Base-by-base conservation (phyloP, 768 basidiomycete genomes). In the Psilocybe cubensis region DNA sequence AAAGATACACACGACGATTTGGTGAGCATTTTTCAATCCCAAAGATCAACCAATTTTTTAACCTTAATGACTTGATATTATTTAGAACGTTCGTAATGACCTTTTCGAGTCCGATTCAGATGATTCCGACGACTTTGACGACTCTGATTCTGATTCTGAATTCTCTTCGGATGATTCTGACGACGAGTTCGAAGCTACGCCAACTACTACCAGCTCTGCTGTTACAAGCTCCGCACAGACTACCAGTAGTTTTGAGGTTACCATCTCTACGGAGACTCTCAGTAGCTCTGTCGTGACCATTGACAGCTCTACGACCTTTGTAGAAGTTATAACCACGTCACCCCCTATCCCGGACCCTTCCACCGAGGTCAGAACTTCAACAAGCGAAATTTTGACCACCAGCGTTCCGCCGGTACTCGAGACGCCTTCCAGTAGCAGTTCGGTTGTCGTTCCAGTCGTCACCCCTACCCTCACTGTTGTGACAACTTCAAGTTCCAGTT, bases 71-170 rank as follows among this genome's bases (percentile, higher is more conserved):
- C 35, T 14, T 14, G 31, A 17, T 14, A 4, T 38, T 17, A n/a
- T 38, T 11, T 17, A 42, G 8, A 40, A 47, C 31, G 21, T 10
- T 9, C 11, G 27, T 31, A 41, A 47, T 3, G 14, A 54, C 42
- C 24, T 25, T 38, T 38, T n/a, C 35, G 35, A 28, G n/a, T 38
- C 46, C 21, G 56, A 57, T 21, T 20, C 20, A 17, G 20, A 14
- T n/a, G 18, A 14, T 12, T 18, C 20, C 23, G 35, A 47, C 35
- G 53, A 35, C 23, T 17, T 9, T 48, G 28, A 42, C n/a, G 27
- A 28, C 18, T 38, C 46, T 20, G 56, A 57, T 24, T 12, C 21
- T 6, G 56, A 62, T 1, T 47, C 38, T 14, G 58, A 62, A 29
- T 52, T 54, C 18, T 35, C 40, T 20, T n/a, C 18, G 28, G 29